These are phyloP conservation scores for Gracilaria vermiculophylla DNA, from an alignment of 23 red algal species.

Conservation along the genomic window DNA sequence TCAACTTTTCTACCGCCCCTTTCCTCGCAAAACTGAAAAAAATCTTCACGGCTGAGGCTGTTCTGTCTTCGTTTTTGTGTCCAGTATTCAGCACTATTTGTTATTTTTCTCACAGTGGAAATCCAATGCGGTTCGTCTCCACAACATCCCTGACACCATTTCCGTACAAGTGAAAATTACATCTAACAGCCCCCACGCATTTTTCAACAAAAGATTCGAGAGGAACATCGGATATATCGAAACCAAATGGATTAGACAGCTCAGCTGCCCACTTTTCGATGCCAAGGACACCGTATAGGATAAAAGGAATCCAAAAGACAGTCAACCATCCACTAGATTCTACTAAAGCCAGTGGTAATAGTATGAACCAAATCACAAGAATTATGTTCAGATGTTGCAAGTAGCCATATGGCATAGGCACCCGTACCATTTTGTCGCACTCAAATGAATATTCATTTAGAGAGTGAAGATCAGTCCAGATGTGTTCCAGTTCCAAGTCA, in stretches of 20 bases:
- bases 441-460: too few relatives aligned
- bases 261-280: constrained; percentile 27
- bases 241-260: constrained; percentile 22
- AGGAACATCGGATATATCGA: constrained; percentile 28
- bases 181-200: not conserved
- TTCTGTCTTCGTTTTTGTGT: too few relatives aligned
- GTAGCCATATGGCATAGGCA: constrained; percentile 31
- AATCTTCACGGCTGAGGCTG: too few relatives aligned
- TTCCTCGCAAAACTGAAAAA: too few relatives aligned
- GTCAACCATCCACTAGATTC: constrained; percentile 25
- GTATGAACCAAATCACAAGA: constrained; percentile 17
- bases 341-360: constrained; percentile 20
- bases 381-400: constrained; percentile 31
- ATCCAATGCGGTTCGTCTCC: too few relatives aligned
- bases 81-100: too few relatives aligned
- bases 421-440: not conserved
- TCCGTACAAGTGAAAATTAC: not conserved
- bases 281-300: constrained; percentile 16
- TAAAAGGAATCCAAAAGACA: constrained; percentile 10
- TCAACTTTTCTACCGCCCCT: too few relatives aligned
- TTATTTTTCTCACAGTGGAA: too few relatives aligned
- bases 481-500: too few relatives aligned
- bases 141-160: not conserved
- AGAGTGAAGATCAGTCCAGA: too few relatives aligned
- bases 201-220: not conserved